A percentile compares a stretch with the other conserved stretches of the same genome.
These are phyloP conservation scores for Emiliania huxleyi DNA, from an alignment of 78 protist species.

Conservation along the genomic window DNA sequence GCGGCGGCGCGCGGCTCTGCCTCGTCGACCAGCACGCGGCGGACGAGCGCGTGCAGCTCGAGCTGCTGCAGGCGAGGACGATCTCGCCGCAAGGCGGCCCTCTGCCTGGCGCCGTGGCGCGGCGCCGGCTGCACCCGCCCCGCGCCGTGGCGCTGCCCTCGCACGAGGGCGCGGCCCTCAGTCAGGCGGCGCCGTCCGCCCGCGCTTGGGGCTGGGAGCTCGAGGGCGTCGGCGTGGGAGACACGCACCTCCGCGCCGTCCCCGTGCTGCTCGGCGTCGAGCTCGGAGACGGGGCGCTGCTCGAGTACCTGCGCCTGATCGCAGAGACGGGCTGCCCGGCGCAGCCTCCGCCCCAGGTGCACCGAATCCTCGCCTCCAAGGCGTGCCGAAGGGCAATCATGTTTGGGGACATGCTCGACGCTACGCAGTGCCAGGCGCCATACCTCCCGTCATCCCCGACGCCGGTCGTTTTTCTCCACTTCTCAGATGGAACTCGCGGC, in stretches of 20 bases:
- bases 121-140: background rate
- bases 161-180: background rate
- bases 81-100: background rate
- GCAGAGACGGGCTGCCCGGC: background rate
- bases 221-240: background rate
- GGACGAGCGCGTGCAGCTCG: constrained; percentile 34
- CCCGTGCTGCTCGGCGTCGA: background rate
- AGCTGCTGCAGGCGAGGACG: background rate
- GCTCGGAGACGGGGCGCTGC: background rate
- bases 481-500: too few relatives aligned
- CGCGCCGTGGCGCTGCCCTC: background rate
- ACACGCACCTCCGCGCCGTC: too few relatives aligned
- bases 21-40: constrained; percentile 43
- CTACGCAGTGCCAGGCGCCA: background rate
- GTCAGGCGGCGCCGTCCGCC: background rate
- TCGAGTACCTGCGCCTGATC: background rate
- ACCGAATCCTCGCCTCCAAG: constrained; percentile 1
- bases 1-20: background rate
- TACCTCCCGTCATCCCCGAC: too few relatives aligned
- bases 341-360: background rate
- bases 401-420: constrained; percentile 42
- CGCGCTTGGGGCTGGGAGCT: background rate
- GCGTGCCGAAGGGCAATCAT: constrained; percentile 59
- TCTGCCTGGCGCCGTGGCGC: background rate
- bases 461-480: too few relatives aligned